These are phyloP conservation scores for Trifolium fragiferum DNA, from an alignment of 306 rosid genomes.

Conservation along the genomic window DNA sequence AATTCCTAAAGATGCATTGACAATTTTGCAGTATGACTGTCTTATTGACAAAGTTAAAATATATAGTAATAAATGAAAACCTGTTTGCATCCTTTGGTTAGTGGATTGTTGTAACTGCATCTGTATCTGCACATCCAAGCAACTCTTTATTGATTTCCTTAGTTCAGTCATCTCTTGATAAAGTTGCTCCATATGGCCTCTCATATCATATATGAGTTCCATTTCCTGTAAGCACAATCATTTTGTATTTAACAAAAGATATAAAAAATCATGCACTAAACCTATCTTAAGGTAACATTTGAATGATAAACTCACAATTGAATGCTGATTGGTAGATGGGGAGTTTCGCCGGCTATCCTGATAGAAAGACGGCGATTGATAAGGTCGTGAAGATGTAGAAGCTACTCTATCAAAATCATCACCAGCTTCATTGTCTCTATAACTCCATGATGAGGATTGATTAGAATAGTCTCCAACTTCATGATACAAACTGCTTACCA, in stretches of 20 bases:
- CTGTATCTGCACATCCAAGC: slow-evolving; percentile 78
- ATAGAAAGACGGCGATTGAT: slow-evolving; percentile 47
- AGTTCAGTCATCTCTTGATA: slow-evolving; percentile 78
- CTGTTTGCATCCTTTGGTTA: slow-evolving; percentile 58
- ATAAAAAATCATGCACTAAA: neutral
- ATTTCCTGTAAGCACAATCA: slow-evolving; percentile 59
- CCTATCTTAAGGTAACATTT: slow-evolving; percentile 21
- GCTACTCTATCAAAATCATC: slow-evolving; percentile 61
- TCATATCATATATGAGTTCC: slow-evolving; percentile 70
- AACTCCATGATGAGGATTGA: slow-evolving; percentile 74
- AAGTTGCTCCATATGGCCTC: slow-evolving; percentile 80
- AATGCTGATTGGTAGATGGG: slow-evolving; percentile 50
- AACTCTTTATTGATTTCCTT: slow-evolving; percentile 68
- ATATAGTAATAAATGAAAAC: slow-evolving; percentile 46
- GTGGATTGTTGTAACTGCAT: slow-evolving; percentile 65
- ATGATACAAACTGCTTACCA: slow-evolving; percentile 48
- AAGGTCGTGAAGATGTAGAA: slow-evolving; percentile 58
- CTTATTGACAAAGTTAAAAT: neutral
- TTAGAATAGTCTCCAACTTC: slow-evolving; percentile 58
- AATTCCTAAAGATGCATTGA: slow-evolving; percentile 10
- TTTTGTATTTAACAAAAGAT: neutral
- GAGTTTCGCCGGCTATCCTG: slow-evolving; percentile 39
- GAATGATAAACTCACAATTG: slow-evolving; percentile 54
- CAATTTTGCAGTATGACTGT: neutral
- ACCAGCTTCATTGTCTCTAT: slow-evolving; percentile 63